Percentiles rank a stretch among this genome's conserved stretches.
phyloP scores from a whole-genome alignment of 805 yeast species.

The Yamadazyma scolyti region DNA sequence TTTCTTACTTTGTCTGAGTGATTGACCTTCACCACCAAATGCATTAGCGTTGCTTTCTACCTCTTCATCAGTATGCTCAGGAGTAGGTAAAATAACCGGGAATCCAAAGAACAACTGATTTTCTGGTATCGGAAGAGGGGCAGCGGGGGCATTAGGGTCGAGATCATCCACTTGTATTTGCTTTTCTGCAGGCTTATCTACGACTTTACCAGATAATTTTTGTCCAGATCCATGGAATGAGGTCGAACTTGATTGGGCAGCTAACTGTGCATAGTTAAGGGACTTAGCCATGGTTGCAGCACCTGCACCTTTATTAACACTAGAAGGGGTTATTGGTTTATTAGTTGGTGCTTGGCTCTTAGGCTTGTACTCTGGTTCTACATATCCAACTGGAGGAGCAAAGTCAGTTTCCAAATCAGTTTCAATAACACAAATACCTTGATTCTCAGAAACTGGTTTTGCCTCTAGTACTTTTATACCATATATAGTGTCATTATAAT shows the following conservation, averaged over 20 bases:
- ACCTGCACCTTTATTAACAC: slow-evolving; percentile 36
- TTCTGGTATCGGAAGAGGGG: slow-evolving; percentile 68
- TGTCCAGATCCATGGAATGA: slow-evolving; percentile 62
- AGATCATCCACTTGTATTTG: slow-evolving; percentile 38
- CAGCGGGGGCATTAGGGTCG: slow-evolving; percentile 61
- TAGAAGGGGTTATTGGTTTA: slow-evolving; percentile 30
- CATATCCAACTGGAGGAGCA: slow-evolving; percentile 98
- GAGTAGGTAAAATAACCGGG: slow-evolving; percentile 56
- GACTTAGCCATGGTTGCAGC: slow-evolving; percentile 76
- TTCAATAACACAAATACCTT: slow-evolving; percentile 90
- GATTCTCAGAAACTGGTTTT: slow-evolving; percentile 62
- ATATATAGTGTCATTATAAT: slow-evolving; percentile 74
- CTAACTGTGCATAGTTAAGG: slow-evolving; percentile 60
- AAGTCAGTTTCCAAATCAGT: slow-evolving; percentile 96
- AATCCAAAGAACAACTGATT: slow-evolving; percentile 93
- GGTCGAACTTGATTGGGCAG: slow-evolving; percentile 36
- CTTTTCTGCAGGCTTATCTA: slow-evolving; percentile 17
- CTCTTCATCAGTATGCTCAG: slow-evolving; percentile 22
- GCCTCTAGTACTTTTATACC: slow-evolving; percentile 83
- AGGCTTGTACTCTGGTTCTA: slow-evolving; percentile 73
- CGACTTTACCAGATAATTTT: slow-evolving; percentile 62
- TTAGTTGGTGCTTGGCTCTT: slow-evolving; percentile 31
- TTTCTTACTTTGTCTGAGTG: slow-evolving; percentile 67
- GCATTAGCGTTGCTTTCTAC: slow-evolving; percentile 28
- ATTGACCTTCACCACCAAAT: slow-evolving; percentile 70